Conservation (phyloP, 2,329 filamentous ascomycete species). For the Gaeumannomyces tritici region DNA sequence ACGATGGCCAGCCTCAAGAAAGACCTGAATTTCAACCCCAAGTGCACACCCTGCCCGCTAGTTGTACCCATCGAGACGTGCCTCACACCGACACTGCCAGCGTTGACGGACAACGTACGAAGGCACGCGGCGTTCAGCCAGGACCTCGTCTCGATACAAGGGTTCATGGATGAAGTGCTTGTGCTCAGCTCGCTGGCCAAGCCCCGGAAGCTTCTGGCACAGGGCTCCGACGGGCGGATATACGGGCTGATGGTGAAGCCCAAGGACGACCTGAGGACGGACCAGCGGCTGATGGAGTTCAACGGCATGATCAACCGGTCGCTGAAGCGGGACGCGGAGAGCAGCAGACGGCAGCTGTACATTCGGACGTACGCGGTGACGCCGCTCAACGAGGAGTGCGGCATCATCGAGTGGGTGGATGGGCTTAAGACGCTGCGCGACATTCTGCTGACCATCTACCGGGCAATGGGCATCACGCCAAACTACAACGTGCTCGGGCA, state of each 20-base stretch:
- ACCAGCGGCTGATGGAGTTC: constrained; percentile 98
- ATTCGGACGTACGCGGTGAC: constrained; percentile 97
- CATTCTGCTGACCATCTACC: constrained; percentile 72
- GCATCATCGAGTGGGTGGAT: constrained; percentile 97
- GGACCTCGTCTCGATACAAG: constrained; percentile 73
- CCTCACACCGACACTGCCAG: constrained; percentile 73
- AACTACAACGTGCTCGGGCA: constrained; percentile 61
- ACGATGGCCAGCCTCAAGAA: constrained; percentile 63
- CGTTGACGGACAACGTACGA: constrained; percentile 58
- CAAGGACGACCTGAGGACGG: constrained; percentile 94
- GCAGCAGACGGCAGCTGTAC: constrained; percentile 80
- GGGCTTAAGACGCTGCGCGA: constrained; percentile 91
- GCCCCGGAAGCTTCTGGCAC: constrained; percentile 78
- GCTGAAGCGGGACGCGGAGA: constrained; percentile 82
- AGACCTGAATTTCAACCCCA: constrained; percentile 77
- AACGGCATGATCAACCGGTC: constrained; percentile 96
- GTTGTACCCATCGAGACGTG: constrained; percentile 85
- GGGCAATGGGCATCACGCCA: constrained; percentile 57
- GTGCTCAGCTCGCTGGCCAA: constrained; percentile 88
- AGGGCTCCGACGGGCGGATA: constrained; percentile 77
- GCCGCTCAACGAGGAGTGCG: constrained; percentile 93
- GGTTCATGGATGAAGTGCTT: constrained; percentile 78
- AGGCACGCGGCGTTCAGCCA: constrained; percentile 81
- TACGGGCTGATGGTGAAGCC: constrained; percentile 95
- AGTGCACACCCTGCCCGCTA: constrained; percentile 69